Percentiles rank a stretch among this genome's conserved stretches.
These are phyloP conservation scores for Reutealis trisperma DNA, from an alignment of 345 rosid species.

Conservation along the genomic window DNA sequence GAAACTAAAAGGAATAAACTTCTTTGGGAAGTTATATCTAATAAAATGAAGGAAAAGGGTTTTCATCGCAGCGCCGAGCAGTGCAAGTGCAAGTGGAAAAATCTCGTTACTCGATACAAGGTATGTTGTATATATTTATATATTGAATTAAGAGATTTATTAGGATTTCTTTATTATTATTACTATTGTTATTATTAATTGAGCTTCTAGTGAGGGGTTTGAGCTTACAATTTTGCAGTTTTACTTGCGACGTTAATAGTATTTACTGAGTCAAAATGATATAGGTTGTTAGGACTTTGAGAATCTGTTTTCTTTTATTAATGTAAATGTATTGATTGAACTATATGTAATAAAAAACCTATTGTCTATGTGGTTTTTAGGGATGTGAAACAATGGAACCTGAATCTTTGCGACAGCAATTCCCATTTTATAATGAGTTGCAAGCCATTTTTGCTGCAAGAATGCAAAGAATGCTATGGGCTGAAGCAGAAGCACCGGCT, in stretches of 20 bases:
- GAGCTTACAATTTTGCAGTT: too few species aligned
- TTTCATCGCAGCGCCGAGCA: constrained; percentile 89
- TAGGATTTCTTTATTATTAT: too few species aligned
- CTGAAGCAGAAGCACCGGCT: constrained; percentile 63
- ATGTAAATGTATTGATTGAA: constrained; percentile 4
- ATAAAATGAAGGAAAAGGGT: constrained; percentile 76
- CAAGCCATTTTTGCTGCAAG: constrained; percentile 62
- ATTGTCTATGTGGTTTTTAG: constrained; percentile 29
- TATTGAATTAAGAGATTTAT: too few species aligned
- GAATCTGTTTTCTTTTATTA: neutral
- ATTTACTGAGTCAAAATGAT: too few species aligned
- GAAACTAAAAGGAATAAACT: constrained; percentile 93
- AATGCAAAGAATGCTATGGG: constrained; percentile 78
- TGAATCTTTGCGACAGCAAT: constrained; percentile 73
- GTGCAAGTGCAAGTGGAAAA: constrained; percentile 99
- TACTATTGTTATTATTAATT: too few species aligned
- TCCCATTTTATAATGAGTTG: constrained; percentile 78
- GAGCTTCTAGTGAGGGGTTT: too few species aligned
- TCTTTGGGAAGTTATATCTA: constrained; percentile 83
- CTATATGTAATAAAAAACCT: constrained; percentile 26
- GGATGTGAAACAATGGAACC: constrained; percentile 86
- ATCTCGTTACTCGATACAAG: constrained; percentile 95
- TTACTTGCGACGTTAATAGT: too few species aligned
- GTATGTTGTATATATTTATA: constrained; percentile 25
- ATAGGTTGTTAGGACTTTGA: neutral